These are phyloP conservation scores for Verticillium klebahnii DNA, from an alignment of 2,329 filamentous ascomycete genomes.

Conservation along the genomic window DNA sequence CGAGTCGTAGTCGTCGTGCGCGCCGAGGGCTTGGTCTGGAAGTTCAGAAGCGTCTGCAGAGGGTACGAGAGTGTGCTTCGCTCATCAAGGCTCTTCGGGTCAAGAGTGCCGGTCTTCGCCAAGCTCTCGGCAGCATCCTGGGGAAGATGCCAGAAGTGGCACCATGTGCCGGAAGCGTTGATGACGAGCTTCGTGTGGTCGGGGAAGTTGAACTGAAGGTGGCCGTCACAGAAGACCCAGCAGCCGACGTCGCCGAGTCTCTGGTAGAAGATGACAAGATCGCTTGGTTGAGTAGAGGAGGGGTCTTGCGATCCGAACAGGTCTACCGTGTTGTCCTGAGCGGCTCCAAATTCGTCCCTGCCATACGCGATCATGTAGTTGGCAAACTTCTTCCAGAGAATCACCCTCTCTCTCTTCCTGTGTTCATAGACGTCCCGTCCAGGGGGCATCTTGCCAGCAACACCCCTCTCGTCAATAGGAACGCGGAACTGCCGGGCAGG, in stretches of 20 bases:
- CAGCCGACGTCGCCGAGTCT: conserved; percentile 75
- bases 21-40: conserved; percentile 42
- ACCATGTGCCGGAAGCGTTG: conserved; percentile 68
- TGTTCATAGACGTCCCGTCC: conserved; percentile 63
- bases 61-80: conserved; percentile 69
- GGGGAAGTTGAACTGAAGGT: conserved; percentile 83
- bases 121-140: conserved; percentile 65
- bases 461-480: conserved; percentile 49
- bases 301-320: conserved; percentile 25
- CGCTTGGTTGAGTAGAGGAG: conserved; percentile 32
- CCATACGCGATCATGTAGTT: conserved; percentile 73
- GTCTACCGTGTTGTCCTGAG: conserved; percentile 35
- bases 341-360: conserved; percentile 57
- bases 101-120: conserved; percentile 59
- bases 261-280: conserved; percentile 76
- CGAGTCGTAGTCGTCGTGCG: conserved; percentile 43
- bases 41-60: conserved; percentile 69
- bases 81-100: conserved; percentile 64
- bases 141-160: conserved; percentile 73
- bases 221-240: conserved; percentile 77
- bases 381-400: conserved; percentile 69
- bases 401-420: conserved; percentile 60
- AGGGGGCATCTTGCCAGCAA: conserved; percentile 55
- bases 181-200: conserved; percentile 84
- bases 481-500: conserved; percentile 59